A percentile compares a stretch with the other conserved stretches of the same genome.
Evolutionary conservation across 2,329 filamentous ascomycete genomes (phyloP).

Genomic region (Fonsecaea monophora): DNA sequence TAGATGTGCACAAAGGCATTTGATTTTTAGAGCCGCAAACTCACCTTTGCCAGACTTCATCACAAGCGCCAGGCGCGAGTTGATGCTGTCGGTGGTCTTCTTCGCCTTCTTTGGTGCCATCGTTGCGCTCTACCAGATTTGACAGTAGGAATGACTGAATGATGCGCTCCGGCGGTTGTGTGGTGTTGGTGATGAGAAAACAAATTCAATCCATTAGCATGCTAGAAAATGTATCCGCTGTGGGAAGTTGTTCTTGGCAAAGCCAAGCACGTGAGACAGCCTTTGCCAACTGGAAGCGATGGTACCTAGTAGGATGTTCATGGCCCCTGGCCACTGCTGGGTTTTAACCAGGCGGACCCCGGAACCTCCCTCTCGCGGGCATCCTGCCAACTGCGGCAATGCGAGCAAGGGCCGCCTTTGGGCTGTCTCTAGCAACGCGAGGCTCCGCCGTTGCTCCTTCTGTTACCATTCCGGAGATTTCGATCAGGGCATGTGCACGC

Average conservation of each 20-base stretch:
- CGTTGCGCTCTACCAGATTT: conserved; percentile 51
- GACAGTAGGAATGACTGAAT: conserved; percentile 39
- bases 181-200: conserved; percentile 19
- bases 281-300: background rate
- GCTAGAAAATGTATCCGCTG: background rate
- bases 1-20: conserved; percentile 21
- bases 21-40: conserved; percentile 20
- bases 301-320: background rate
- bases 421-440: conserved; percentile 12
- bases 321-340: background rate
- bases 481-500: conserved; percentile 21
- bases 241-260: conserved; percentile 6
- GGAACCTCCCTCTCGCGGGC: background rate
- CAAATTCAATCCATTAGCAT: background rate
- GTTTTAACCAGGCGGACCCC: conserved; percentile 7
- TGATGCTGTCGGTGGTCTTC: conserved; percentile 83
- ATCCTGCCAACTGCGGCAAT: conserved; percentile 5
- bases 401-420: conserved; percentile 15
- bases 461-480: conserved; percentile 24
- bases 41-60: conserved; percentile 69
- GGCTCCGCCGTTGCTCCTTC: conserved; percentile 22
- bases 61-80: conserved; percentile 72
- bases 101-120: conserved; percentile 73
- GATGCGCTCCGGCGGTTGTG: conserved; percentile 48
- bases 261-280: background rate